A percentile compares a stretch with the other conserved stretches of the same genome.
Conservation (phyloP, 306 rosid genomes). For the Prunus mume region DNA sequence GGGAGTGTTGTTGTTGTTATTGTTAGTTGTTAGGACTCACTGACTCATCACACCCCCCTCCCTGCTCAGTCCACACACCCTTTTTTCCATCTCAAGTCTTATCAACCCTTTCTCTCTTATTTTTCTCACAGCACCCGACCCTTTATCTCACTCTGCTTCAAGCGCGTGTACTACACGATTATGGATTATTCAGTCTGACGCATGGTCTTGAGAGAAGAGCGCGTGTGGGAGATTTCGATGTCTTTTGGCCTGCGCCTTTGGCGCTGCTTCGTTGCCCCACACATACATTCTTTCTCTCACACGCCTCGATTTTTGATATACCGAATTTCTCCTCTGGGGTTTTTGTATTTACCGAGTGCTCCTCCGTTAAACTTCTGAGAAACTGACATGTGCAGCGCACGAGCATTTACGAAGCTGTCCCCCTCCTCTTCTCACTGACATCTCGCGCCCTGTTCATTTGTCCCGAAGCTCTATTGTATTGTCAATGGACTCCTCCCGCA, state of each 20-base stretch:
- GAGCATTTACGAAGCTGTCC: conserved; percentile 18
- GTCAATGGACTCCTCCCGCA: neutral
- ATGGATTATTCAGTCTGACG: neutral
- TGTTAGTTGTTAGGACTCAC: conserved; percentile 46
- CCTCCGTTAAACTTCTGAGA: neutral
- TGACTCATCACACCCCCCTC: conserved; percentile 14
- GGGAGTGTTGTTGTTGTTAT: conserved; percentile 39
- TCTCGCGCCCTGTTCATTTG: neutral
- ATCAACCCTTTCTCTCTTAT: conserved; percentile 29
- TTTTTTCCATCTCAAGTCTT: conserved; percentile 51
- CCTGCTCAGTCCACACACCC: conserved; percentile 2
- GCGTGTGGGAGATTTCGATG: conserved; percentile 16
- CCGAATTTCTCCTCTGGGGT: neutral
- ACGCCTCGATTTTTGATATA: conserved; percentile 1
- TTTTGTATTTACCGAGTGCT: conserved; percentile 12
- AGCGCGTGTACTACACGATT: conserved; percentile 19
- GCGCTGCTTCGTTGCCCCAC: conserved; percentile 40
- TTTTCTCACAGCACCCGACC: neutral
- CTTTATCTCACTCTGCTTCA: conserved; percentile 15
- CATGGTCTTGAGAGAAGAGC: neutral
- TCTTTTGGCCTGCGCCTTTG: conserved; percentile 48
- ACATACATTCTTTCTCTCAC: conserved; percentile 19
- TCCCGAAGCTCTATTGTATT: neutral
- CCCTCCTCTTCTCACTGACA: neutral
- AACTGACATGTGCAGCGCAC: conserved; percentile 25